Base-by-base conservation (phyloP, 805 yeast species). In the Isabelozyma pseudorhagii region DNA sequence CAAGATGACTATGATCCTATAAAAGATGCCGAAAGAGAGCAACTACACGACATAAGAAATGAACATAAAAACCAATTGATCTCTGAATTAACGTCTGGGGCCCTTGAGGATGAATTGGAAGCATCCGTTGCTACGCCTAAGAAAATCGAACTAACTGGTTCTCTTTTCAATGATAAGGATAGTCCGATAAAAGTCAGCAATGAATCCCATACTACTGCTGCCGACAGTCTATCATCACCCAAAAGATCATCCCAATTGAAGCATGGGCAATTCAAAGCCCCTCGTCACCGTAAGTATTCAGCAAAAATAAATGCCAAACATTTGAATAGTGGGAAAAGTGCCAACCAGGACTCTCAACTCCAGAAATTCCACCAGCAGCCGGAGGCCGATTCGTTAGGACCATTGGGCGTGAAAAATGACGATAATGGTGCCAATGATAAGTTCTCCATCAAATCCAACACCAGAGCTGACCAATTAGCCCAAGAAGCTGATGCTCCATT, bases 401-500 rank as follows among this genome's bases (percentile, higher is more conserved):
- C 49, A 42, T 46, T 45, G 45, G 49, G 46, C 18, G 42, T 14
- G 15, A 17, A 3, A 50, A 28, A 42, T n/a, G 27, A 46, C 13
- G 52, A 45, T 29, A 28, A 47, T 4, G 52, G 50, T 34, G 31
- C 58, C 25, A 34, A 40, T 17, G 66, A 62, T 38, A 55, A 57
- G 36, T 42, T 54, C 5, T 50, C 69, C 3, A 50, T 59, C 17
- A 60, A 57, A 27, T 50, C 62, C 3, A 54, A 50, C 38, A 46
- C 56, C 10, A 63, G 57, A 42, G 68, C 69, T 10, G 76, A 72
- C 2, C 50, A 61, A 18, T 53, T 81, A 31, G 62, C 71, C 5
- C 69, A 74, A 53, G 79, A 77, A 29, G 74, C 78, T 0, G 80
- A 83, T 36, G 79, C 77, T 5, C 87, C 87, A 3, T 66, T 83